Percentiles rank a stretch among this genome's conserved stretches.
phyloP scores from a whole-genome alignment of 139 green algal genomes.

The Chara braunii region DNA sequence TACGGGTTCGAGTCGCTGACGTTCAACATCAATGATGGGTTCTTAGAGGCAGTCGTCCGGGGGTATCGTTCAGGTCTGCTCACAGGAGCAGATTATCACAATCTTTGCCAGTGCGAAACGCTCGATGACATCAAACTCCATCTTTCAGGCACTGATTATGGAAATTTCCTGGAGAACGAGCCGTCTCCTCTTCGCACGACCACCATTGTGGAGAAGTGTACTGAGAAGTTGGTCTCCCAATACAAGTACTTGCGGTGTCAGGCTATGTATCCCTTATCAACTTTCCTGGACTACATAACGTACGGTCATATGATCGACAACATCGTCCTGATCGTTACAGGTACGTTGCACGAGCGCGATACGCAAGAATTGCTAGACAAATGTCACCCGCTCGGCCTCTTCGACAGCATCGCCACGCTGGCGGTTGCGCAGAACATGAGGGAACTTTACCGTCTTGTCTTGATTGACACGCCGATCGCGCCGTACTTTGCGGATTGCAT shows the following conservation, averaged over 20 bases:
- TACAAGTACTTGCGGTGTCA: slow-evolving; percentile 76
- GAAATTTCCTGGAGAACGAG: slow-evolving; percentile 78
- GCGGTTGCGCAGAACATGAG: slow-evolving; percentile 86
- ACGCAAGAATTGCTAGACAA: slow-evolving; percentile 93
- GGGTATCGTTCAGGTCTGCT: slow-evolving; percentile 82
- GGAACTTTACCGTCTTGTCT: slow-evolving; percentile 87
- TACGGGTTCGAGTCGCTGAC: slow-evolving; percentile 61
- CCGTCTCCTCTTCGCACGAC: slow-evolving; percentile 77
- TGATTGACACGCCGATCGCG: slow-evolving; percentile 88
- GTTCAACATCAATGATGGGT: slow-evolving; percentile 97
- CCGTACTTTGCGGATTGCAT: slow-evolving; percentile 76
- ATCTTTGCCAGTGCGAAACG: slow-evolving; percentile 91
- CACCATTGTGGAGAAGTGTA: slow-evolving; percentile 84
- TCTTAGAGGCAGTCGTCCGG: slow-evolving; percentile 86
- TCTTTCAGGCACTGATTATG: slow-evolving; percentile 87
- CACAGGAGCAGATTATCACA: slow-evolving; percentile 90
- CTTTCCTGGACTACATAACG: slow-evolving; percentile 93
- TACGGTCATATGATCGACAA: slow-evolving; percentile 99
- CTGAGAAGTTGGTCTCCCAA: slow-evolving; percentile 88
- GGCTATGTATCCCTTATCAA: slow-evolving; percentile 70
- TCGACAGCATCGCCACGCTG: slow-evolving; percentile 84
- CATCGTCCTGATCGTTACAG: slow-evolving; percentile 93
- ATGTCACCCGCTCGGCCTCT: slow-evolving; percentile 92
- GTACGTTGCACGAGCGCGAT: slow-evolving; percentile 85
- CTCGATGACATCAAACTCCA: slow-evolving; percentile 98